Evolutionary conservation across 23 red algal species (phyloP).

Genomic region (Gracilaria vermiculophylla): DNA sequence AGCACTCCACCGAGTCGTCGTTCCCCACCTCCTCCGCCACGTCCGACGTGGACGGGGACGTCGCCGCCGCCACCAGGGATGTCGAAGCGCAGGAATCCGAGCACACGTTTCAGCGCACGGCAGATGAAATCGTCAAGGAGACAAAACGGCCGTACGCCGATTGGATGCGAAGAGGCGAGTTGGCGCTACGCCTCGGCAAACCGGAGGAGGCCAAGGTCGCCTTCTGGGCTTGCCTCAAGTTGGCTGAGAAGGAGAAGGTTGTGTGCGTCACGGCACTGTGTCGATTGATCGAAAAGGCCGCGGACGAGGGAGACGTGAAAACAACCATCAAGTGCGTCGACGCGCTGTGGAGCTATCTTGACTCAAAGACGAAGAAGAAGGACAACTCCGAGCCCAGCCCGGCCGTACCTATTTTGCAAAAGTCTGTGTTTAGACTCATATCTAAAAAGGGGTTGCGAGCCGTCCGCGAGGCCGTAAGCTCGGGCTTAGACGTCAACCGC

Average conservation of each 20-base stretch:
- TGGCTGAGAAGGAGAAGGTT: conserved; percentile 65
- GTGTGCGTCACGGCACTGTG: conserved; percentile 59
- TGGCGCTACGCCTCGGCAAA: conserved; percentile 67
- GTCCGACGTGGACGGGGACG: conserved; percentile 3
- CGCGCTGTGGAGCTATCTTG: conserved; percentile 52
- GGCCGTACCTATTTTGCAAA: conserved; percentile 30
- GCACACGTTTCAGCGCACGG: conserved; percentile 23
- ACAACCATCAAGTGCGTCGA: conserved; percentile 54
- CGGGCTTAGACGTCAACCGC: conserved; percentile 33
- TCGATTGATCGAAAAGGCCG: conserved; percentile 50
- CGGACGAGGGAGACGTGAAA: conserved; percentile 63
- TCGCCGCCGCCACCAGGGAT: not conserved
- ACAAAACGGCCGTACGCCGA: conserved; percentile 79
- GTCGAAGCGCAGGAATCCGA: conserved; percentile 3
- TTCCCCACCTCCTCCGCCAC: conserved; percentile 9
- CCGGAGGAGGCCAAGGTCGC: conserved; percentile 72
- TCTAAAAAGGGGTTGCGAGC: conserved; percentile 67
- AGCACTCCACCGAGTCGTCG: conserved; percentile 30
- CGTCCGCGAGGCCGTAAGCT: conserved; percentile 53
- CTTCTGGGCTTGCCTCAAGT: conserved; percentile 57
- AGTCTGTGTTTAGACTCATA: conserved; percentile 65
- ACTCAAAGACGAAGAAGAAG: conserved; percentile 23
- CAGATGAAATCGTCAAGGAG: conserved; percentile 68
- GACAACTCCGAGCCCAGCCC: conserved; percentile 34
- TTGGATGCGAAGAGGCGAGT: conserved; percentile 88